Base-by-base conservation (phyloP, 805 yeast species). In the Ascoidea asiatica region DNA sequence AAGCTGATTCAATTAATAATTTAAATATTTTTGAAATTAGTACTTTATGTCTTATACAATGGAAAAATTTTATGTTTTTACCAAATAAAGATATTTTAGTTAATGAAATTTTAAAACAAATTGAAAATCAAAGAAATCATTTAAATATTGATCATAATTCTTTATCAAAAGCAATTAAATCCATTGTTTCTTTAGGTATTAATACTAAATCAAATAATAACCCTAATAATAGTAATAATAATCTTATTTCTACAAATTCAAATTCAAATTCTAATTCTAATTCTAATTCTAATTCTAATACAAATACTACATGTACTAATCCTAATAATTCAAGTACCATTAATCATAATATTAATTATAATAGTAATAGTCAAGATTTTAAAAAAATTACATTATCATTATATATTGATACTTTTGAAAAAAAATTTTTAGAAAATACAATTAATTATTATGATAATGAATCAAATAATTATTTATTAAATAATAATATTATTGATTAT, bases 21-120 rank as follows among this genome's bases (percentile, higher is more conserved):
- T n/a, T n/a, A n/a, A n/a, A n/a, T n/a, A 79, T 92, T 40, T 87
- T 79, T 61, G 98, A 92, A 61, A 94, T 94, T 19, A 81, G 88
- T 58, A 87, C 96, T 4, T 68, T 92, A 50, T 83, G 95, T 43
- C 66, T 90, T 43, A 70, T 88, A 52, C 80, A 85, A 42, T 92
- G 99, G 99, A 81, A 83, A 56, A 77, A 78, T 47, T 75, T 77
- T 47, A 73, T 92, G 75, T 90, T 92, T 61, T 72, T 73, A 49
- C 72, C 75, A 21, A 75, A 87, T 55, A 70, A 77, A 40, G 71
- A 71, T 4, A 57, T 56, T 5, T 68, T 94, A 44, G 77, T 87
- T 50, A 60, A 61, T 17, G 90, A 90, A 55, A 77, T 90, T 23
- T 71, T 90, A 60, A 77, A 73, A 29, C 81, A 82, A 57, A 81